Percentiles rank a stretch among this genome's conserved stretches.
Conservation (phyloP, 2,329 filamentous ascomycete species). For the Grosmannia serpens region DNA sequence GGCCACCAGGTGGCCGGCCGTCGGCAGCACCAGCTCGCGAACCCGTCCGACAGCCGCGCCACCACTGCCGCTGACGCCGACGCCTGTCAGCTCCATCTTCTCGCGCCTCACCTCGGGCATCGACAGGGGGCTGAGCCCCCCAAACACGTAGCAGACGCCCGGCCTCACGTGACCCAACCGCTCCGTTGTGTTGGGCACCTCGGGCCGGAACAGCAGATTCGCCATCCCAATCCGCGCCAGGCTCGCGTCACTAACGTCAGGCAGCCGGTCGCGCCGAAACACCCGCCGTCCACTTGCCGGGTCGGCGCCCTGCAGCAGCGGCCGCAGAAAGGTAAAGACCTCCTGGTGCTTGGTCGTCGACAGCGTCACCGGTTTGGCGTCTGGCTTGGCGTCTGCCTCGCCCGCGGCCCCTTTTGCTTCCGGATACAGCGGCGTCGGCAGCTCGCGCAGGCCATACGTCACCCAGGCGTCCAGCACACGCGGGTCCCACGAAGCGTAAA, state of each 20-base stretch:
- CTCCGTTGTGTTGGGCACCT: conserved; percentile 43
- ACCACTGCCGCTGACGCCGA: conserved; percentile 56
- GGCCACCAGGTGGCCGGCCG: conserved; percentile 67
- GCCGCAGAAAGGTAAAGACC: conserved; percentile 64
- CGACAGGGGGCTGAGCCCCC: conserved; percentile 46
- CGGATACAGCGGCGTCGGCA: conserved; percentile 52
- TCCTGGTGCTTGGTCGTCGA: conserved; percentile 82
- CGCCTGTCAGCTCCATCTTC: conserved; percentile 54
- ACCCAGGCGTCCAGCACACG: conserved; percentile 68
- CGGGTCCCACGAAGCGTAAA: conserved; percentile 74
- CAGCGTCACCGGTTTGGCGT: conserved; percentile 41
- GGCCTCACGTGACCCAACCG: conserved; percentile 52
- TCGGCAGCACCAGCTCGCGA: conserved; percentile 49
- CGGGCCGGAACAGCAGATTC: conserved; percentile 52
- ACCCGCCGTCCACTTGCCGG: conserved; percentile 22
- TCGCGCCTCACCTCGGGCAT: conserved; percentile 34
- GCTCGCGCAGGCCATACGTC: conserved; percentile 60
- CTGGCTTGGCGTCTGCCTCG: background rate
- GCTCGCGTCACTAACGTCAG: conserved; percentile 33
- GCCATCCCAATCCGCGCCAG: conserved; percentile 17
- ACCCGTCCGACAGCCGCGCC: conserved; percentile 55
- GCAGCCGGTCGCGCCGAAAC: conserved; percentile 27
- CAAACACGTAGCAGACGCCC: conserved; percentile 58
- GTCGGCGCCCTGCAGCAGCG: conserved; percentile 37
- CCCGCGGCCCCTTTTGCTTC: conserved; percentile 11